A percentile compares a stretch with the other conserved stretches of the same genome.
These are phyloP conservation scores for Fusarium napiforme DNA, from an alignment of 2,329 filamentous ascomycete species.

Conservation along the genomic window DNA sequence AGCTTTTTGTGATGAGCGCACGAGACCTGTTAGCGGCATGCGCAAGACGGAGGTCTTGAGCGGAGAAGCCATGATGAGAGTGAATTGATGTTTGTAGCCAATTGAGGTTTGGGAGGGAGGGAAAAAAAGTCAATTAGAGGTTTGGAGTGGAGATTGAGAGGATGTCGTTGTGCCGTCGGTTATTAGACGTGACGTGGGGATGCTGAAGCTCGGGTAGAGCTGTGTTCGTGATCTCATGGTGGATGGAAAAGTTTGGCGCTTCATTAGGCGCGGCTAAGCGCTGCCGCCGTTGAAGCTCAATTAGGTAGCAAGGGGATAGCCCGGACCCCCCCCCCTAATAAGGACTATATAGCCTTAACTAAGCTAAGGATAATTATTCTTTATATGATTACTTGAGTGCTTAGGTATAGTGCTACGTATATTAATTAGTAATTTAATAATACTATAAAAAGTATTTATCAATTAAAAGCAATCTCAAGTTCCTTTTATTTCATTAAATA, in stretches of 20 bases:
- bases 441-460: background rate
- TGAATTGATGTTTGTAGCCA: background rate
- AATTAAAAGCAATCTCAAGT: no score
- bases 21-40: conserved; percentile 41
- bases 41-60: conserved; percentile 49
- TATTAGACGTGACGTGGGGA: conserved; percentile 32
- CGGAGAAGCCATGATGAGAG: conserved; percentile 44
- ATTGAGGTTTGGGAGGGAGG: background rate
- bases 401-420: accelerated
- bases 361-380: no score
- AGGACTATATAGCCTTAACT: background rate
- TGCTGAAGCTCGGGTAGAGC: conserved; percentile 34
- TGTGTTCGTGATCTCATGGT: conserved; percentile 45
- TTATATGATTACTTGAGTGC: no score
- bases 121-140: conserved; percentile 11
- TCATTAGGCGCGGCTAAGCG: conserved; percentile 41
- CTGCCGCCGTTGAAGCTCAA: background rate
- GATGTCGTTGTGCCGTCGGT: conserved; percentile 24
- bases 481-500: background rate
- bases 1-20: conserved; percentile 44
- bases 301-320: background rate
- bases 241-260: conserved; percentile 38
- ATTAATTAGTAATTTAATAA: background rate
- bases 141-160: conserved; percentile 36
- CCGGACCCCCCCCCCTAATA: conserved; percentile 10